Conservation (phyloP, 2,329 filamentous ascomycete species). For the Clonostachys solani region DNA sequence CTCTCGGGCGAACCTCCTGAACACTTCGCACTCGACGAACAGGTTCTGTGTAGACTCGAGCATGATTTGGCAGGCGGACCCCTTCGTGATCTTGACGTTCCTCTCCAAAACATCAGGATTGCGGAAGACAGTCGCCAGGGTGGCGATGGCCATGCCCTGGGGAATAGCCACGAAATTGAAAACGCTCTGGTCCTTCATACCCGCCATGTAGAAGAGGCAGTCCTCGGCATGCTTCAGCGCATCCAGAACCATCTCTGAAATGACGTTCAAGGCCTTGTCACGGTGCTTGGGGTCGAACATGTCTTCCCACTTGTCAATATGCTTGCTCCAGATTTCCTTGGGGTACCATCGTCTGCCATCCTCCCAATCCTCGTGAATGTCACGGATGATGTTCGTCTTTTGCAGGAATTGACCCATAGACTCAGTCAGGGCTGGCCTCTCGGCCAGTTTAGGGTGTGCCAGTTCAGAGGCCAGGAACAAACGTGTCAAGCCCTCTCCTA, state of each 20-base stretch:
- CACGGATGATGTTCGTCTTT: slow-evolving; percentile 98
- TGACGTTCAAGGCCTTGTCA: slow-evolving; percentile 75
- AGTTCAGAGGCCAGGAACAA: slow-evolving; percentile 85
- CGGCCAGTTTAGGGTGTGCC: slow-evolving; percentile 78
- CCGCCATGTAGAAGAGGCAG: slow-evolving; percentile 96
- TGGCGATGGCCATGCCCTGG: slow-evolving; percentile 96
- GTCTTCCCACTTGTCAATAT: slow-evolving; percentile 86
- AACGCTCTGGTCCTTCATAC: slow-evolving; percentile 89
- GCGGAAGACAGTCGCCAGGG: slow-evolving; percentile 85
- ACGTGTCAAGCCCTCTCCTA: slow-evolving; percentile 87
- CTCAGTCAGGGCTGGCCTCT: slow-evolving; percentile 78
- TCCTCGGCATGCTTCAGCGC: slow-evolving; percentile 84
- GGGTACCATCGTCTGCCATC: slow-evolving; percentile 93
- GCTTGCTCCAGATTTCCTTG: slow-evolving; percentile 93
- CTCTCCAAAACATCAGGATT: slow-evolving; percentile 82
- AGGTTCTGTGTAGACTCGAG: slow-evolving; percentile 89
- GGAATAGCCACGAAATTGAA: slow-evolving; percentile 99
- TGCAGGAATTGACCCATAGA: slow-evolving; percentile 98
- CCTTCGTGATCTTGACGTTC: slow-evolving; percentile 96
- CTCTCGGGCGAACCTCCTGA: slow-evolving; percentile 70
- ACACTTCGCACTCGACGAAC: slow-evolving; percentile 73
- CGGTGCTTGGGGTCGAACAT: slow-evolving; percentile 79
- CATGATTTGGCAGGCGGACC: slow-evolving; percentile 89
- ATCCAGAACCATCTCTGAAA: slow-evolving; percentile 91
- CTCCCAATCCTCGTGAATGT: slow-evolving; percentile 83